Evolutionary conservation across 139 green algal genomes (phyloP).

Genomic region (Spirogloea muscicola): DNA sequence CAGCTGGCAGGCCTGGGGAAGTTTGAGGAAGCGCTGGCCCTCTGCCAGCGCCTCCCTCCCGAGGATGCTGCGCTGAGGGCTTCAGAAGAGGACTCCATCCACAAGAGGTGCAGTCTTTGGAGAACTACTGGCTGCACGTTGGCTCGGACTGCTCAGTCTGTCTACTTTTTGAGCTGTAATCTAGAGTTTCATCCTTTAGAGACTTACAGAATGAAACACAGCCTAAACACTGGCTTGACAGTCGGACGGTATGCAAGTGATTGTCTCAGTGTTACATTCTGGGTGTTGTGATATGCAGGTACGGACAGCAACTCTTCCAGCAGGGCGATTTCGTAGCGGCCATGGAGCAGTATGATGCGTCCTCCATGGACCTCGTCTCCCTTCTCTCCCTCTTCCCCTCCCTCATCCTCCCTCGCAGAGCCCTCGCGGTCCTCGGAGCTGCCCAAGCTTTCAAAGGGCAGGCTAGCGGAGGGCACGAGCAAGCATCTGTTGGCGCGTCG

Average conservation of each 20-base stretch:
- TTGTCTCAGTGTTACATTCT: too few species aligned
- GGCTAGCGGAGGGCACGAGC: too few species aligned
- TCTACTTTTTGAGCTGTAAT: too few species aligned
- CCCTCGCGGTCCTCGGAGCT: neutral
- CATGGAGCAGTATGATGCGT: slow-evolving; percentile 72
- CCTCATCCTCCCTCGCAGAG: slow-evolving; percentile 42
- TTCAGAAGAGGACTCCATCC: slow-evolving; percentile 24
- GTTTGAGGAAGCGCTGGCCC: slow-evolving; percentile 64
- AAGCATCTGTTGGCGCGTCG: neutral
- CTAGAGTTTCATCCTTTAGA: too few species aligned
- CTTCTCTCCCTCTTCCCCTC: slow-evolving; percentile 68
- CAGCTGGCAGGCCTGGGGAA: slow-evolving; percentile 58
- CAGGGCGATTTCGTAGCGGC: slow-evolving; percentile 66
- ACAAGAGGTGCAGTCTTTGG: neutral
- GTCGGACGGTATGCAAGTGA: too few species aligned
- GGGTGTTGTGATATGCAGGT: slow-evolving; percentile 44
- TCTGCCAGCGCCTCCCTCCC: slow-evolving; percentile 50
- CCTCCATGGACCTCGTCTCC: slow-evolving; percentile 33
- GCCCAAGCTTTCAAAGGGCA: too few species aligned
- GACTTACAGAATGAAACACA: too few species aligned
- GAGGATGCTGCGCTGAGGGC: slow-evolving; percentile 30
- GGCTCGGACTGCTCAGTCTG: too few species aligned
- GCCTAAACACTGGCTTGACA: too few species aligned
- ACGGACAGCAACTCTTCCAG: slow-evolving; percentile 66
- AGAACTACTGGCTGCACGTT: too few species aligned